Evolutionary conservation across 192 early-diverging fungal species (phyloP).

Genomic region (Piromyces finnis): DNA sequence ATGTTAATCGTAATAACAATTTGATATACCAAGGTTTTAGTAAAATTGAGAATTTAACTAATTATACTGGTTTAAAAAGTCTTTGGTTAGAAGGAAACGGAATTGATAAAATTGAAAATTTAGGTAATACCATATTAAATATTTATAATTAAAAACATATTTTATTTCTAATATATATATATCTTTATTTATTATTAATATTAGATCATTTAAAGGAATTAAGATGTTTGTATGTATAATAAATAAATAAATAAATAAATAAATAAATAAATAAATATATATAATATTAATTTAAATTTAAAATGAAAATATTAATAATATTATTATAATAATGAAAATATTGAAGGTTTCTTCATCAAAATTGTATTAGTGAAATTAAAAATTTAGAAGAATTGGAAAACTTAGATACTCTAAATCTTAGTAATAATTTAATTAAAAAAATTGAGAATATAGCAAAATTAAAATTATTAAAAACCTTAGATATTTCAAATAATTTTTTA

Average conservation of each 20-base stretch:
- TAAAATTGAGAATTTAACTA: constrained; percentile 32
- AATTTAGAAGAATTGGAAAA: constrained; percentile 11
- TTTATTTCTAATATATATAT: too few relatives aligned
- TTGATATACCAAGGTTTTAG: too few relatives aligned
- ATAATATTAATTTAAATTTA: too few relatives aligned
- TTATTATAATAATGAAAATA: too few relatives aligned
- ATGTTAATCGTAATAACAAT: too few relatives aligned
- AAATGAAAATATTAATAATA: too few relatives aligned
- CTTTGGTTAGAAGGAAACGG: constrained; percentile 48
- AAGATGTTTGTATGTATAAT: not conserved
- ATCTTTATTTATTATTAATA: too few relatives aligned
- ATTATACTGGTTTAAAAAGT: constrained; percentile 25
- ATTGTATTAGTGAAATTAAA: constrained; percentile 27
- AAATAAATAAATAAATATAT: too few relatives aligned
- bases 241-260: too few relatives aligned
- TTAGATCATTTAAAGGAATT: not conserved
- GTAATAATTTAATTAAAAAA: constrained; percentile 32
- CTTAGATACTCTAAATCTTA: constrained; percentile 30
- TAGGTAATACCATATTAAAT: too few relatives aligned
- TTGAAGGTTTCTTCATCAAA: constrained; percentile 31
- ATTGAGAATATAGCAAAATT: constrained; percentile 2
- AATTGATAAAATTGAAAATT: constrained; percentile 19
- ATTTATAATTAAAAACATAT: too few relatives aligned
- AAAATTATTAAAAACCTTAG: constrained; percentile 19
- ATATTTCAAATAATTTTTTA: constrained; percentile 29